These are phyloP conservation scores for Alternaria sp. DNA, from an alignment of 2,329 filamentous ascomycete species.

Conservation along the genomic window DNA sequence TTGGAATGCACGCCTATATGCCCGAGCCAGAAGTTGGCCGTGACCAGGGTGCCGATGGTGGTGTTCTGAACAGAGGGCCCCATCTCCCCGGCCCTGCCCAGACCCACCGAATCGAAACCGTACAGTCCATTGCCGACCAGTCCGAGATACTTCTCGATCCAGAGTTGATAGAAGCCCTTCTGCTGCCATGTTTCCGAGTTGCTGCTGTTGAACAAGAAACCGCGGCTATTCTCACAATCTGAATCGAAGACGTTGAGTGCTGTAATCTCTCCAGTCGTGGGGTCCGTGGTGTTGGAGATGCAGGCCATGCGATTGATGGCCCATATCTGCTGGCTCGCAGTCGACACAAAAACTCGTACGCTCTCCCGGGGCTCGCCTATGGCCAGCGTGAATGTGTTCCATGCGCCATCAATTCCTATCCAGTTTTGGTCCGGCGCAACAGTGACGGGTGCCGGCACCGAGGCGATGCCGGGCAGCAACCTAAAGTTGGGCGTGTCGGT, in stretches of 20 bases:
- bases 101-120: conserved; percentile 61
- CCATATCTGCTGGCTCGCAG: conserved; percentile 75
- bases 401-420: conserved; percentile 56
- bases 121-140: conserved; percentile 70
- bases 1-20: conserved; percentile 60
- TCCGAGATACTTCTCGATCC: conserved; percentile 65
- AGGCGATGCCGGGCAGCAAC: conserved; percentile 29
- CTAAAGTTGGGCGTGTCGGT: conserved; percentile 30
- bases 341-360: conserved; percentile 69
- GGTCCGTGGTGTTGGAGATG: conserved; percentile 46
- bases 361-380: conserved; percentile 63
- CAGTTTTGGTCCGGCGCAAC: conserved; percentile 51
- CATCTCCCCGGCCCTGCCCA: conserved; percentile 52
- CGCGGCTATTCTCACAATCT: conserved; percentile 64
- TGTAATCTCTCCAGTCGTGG: conserved; percentile 55
- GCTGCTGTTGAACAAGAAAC: conserved; percentile 64
- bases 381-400: conserved; percentile 73
- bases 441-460: conserved; percentile 42
- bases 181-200: conserved; percentile 66
- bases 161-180: conserved; percentile 68
- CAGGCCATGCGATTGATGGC: conserved; percentile 59
- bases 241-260: conserved; percentile 31
- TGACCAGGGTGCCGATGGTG: conserved; percentile 53
- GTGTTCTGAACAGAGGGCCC: conserved; percentile 55
- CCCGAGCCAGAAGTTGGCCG: conserved; percentile 57